Base-by-base conservation (phyloP, 2,329 filamentous ascomycete species). In the Colletotrichum sp. region DNA sequence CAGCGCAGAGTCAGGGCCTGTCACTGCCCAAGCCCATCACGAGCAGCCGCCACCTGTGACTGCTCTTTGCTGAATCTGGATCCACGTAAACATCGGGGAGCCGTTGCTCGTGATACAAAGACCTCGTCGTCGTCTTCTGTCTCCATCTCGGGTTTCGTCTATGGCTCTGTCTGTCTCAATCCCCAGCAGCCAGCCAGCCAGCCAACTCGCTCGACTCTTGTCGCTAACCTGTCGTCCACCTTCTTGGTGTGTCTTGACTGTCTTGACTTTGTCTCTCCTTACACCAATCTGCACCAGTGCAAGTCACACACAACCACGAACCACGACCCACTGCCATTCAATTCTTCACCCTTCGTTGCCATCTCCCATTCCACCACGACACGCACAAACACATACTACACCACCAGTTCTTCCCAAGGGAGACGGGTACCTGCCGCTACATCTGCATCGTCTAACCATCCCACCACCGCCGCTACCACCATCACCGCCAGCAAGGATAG, bases 91-190 rank as follows among this genome's bases (percentile, higher is more conserved):
- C 73, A 76, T 52, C 36, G 69, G n/a, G 30, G 36, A 61, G 73
- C 70, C 60, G 73, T 52, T 69, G 73, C 56, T 62, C 64, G 18
- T 58, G 64, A 60, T 73, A 76, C 70, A 76, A 76, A 76, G 73
- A 64, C 38, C 28, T 24, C 18, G 61, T 64, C 36, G n/a, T 52
- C 24, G 24, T 28, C 36, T 26, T 66, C 21, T 34, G 16, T 66
- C n/a, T n/a, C n/a, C 34, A 15, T 62, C 58, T 62, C 15, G 8
- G n/a, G 52, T 60, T 28, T 48, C 36, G 66, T 55, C 32, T 58
- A 18, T 38, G 55, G 8, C 24, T 69, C 66, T 38, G 18, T 34
- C 24, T 38, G 62, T 55, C 48, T 48, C 21, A 3, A 36, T 26
- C 34, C 36, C 12, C 36, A 43, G 24, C 38, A n/a, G 34, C 32